Percentiles rank a stretch among this genome's conserved stretches.
Conservation (phyloP, 1,284 basidiomycete genomes). For the Cryptococcus depauperatus region DNA sequence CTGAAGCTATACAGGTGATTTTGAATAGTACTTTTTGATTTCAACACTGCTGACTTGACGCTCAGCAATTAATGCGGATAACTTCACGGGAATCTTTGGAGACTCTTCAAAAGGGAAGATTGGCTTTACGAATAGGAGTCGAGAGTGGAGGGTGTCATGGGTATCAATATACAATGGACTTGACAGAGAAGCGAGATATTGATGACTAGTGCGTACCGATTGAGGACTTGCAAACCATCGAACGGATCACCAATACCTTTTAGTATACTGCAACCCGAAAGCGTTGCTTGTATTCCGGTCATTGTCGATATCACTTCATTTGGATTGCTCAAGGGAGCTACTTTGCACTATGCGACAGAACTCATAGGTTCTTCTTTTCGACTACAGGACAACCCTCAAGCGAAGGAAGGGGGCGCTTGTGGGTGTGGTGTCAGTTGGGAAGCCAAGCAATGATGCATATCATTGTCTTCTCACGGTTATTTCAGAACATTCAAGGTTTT, state of each 20-base stretch:
- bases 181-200: conserved; percentile 46
- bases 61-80: conserved; percentile 41
- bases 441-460: conserved; percentile 22
- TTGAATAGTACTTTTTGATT: background rate
- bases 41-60: background rate
- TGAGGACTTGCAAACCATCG: background rate
- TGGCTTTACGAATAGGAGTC: conserved; percentile 49
- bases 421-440: conserved; percentile 52
- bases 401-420: conserved; percentile 50
- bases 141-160: conserved; percentile 54
- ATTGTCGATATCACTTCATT: conserved; percentile 42
- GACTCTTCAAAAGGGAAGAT: conserved; percentile 27
- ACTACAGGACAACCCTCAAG: conserved; percentile 51
- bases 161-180: conserved; percentile 53
- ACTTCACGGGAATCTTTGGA: conserved; percentile 41
- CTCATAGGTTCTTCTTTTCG: conserved; percentile 52
- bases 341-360: conserved; percentile 54
- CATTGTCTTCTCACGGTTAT: background rate
- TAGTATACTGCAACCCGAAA: conserved; percentile 37
- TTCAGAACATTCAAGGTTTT: background rate
- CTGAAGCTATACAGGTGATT: conserved; percentile 35
- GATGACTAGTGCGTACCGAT: conserved; percentile 52
- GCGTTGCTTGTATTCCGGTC: conserved; percentile 38
- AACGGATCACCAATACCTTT: background rate
- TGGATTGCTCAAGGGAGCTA: conserved; percentile 45